Evolutionary conservation across 495 filamentous ascomycete species (phyloP), one percentile per base, ranked within the genome.

Genomic region (Halenospora varia): DNA sequence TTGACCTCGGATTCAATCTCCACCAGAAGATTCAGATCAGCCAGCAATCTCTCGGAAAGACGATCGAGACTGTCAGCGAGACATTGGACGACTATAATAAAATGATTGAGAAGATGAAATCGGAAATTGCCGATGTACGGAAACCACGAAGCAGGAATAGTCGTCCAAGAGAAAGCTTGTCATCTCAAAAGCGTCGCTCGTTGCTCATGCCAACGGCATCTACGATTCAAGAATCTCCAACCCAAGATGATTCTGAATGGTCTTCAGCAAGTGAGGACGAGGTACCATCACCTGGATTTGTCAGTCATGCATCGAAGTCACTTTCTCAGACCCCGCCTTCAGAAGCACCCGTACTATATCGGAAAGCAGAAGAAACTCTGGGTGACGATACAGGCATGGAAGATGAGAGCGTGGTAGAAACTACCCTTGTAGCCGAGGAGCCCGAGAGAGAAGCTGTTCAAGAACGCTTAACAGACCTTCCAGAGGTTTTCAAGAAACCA

Each of bases 1-100:
- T 76, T 55, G 74, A 77, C 39, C 70, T 82, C 2, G 73, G 76
- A 22, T 81, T 84, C 52, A 73, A 70, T 10, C 70, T 66, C 1
- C 80, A 83, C 53, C 72, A 67, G 46, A 22, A 39, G 22, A 35
- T 67, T 18, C 59, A 62, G 29, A 75, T 60, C 49, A 51, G 52
- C 19, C 48, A 54, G 15, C 48, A 55, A 39, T 53, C 46, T 49
- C 1, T 48, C 22, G 42, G 59, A 52, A 40, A 64, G 51, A 44
- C 48, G 49, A 25, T 44, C 48, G 39, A 39, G 24, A 57, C 41
- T 53, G 57, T 42, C 53, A 42, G 8, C n/a, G 10, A 15, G 25
- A 48, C 51, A 6, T 56, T 70, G 15, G 65, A 65, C 9, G 73
- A 78, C 48, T 82, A 82, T 58, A 64, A 63, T n/a, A 68, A 66